Evolutionary conservation across 2,329 filamentous ascomycete species (phyloP), one percentile per base, ranked within the genome.

Genomic region (Acephala macrosclerotiorum): DNA sequence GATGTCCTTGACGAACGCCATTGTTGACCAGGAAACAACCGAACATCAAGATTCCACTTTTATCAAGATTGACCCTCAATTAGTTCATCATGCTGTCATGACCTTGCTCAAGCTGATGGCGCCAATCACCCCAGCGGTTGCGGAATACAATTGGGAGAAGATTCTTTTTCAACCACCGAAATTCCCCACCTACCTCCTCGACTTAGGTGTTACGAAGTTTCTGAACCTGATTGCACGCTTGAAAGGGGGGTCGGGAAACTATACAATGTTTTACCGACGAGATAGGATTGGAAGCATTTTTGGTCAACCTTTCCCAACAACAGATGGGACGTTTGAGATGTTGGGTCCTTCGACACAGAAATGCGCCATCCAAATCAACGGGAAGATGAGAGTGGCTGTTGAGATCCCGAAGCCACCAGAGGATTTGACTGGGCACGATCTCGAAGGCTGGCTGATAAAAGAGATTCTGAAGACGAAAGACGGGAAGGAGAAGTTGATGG

Each of bases 361-460:
- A 3, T 91, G 88, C 69, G 90, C 90, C 0, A 88, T 97, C 18
- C 91, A 94, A 74, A 79, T 96, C 67, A 93, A 96, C 74, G 93
- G 93, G n/a, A 94, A 91, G 77, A 78, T 92, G 68, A 88, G 87
- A 42, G 90, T 90, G 68, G 86, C 86, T 0, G 84, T 90, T n/a
- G 82, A 89, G 1, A 87, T 96, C 26, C 83, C 87, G 0, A 82
- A 83, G 33, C 80, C 83, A 51, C 77, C 83, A 3, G 73, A 74
- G 0, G 77, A 77, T 1, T 72, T 87, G 29, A 71, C 76, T 29
- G 80, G 76, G 12, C 78, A 82, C 2, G 79, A 58, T 60, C 79
- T 91, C 66, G 80, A 84, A 65, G 79, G 83, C 14, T 93, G 88
- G 85, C 80, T 94, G 55, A 79, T 90, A 2, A 79, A 79, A 3